phyloP scores from a whole-genome alignment of 495 filamentous ascomycete genomes.

The Penicillium cosmopolitanum region DNA sequence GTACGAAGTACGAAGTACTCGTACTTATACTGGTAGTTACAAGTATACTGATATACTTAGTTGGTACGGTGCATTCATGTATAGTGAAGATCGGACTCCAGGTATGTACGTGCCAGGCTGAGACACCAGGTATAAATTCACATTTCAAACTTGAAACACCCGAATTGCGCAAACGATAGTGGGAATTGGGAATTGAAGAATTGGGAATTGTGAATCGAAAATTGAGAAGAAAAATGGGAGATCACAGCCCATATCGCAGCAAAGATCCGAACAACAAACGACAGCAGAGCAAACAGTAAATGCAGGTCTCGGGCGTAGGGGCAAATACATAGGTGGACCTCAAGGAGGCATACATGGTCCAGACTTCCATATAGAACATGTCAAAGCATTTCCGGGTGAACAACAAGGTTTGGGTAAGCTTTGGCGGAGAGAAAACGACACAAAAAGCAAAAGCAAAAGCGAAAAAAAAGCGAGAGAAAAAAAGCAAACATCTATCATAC shows the following conservation, averaged over 20 bases:
- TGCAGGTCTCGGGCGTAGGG: slow-evolving; percentile 13
- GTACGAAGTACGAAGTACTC: slow-evolving; percentile 12
- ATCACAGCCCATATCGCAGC: slow-evolving; percentile 6
- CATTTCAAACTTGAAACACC: background rate
- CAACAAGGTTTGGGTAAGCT: slow-evolving; percentile 2
- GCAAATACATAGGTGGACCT: slow-evolving; percentile 3
- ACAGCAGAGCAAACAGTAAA: background rate
- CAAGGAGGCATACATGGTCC: background rate
- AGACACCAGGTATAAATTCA: background rate
- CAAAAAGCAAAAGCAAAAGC: slow-evolving; percentile 5
- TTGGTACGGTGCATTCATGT: too few species aligned
- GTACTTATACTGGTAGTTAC: background rate
- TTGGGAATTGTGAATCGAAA: background rate
- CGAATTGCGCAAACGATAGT: background rate
- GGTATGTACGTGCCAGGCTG: slow-evolving; percentile 6
- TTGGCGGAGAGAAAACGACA: background rate
- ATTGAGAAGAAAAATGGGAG: slow-evolving; percentile 1
- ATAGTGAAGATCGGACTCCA: background rate
- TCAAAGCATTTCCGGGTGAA: slow-evolving; percentile 3
- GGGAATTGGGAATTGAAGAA: slow-evolving; percentile 7
- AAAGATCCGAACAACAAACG: slow-evolving; percentile 11
- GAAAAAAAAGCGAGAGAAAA: slow-evolving; percentile 22
- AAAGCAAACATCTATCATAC: slow-evolving; percentile 20
- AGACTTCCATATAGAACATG: slow-evolving; percentile 3
- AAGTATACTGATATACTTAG: background rate